These are phyloP conservation scores for Turnera subulata DNA, from an alignment of 345 rosid species.

Conservation along the genomic window DNA sequence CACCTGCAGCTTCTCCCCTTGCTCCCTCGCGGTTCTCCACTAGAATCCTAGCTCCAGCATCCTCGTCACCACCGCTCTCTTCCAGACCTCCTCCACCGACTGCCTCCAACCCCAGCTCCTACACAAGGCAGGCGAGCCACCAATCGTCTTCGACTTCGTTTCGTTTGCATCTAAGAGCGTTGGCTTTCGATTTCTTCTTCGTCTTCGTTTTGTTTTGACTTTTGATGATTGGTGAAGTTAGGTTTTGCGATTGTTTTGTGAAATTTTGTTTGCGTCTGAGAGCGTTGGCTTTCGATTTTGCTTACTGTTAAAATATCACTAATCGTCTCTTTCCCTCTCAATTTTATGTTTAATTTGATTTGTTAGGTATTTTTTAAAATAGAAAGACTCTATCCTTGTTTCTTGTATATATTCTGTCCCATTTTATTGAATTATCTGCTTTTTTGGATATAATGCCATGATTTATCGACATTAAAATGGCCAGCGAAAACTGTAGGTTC, in stretches of 20 bases:
- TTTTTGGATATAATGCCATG: not conserved
- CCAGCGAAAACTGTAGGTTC: not conserved
- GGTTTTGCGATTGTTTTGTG: not conserved
- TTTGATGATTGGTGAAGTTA: not conserved
- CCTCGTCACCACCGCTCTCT: no score
- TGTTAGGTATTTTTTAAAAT: no score
- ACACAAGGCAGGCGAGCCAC: no score
- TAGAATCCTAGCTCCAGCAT: no score
- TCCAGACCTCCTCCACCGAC: no score
- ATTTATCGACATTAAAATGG: not conserved
- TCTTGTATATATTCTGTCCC: conserved; percentile 1
- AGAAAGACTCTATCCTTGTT: not conserved
- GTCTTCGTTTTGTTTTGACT: no score
- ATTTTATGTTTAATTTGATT: not conserved
- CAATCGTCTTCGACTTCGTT: no score
- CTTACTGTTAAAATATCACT: not conserved
- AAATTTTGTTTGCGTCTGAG: not conserved
- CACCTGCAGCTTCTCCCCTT: no score
- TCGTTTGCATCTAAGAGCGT: no score
- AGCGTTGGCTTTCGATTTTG: not conserved
- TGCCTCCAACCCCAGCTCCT: no score
- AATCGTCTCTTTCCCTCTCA: not conserved
- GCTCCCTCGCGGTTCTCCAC: no score
- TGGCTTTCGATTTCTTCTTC: no score
- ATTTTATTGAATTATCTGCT: not conserved